phyloP scores from a whole-genome alignment of 2,329 filamentous ascomycete genomes.

The Leptographium procerum region DNA sequence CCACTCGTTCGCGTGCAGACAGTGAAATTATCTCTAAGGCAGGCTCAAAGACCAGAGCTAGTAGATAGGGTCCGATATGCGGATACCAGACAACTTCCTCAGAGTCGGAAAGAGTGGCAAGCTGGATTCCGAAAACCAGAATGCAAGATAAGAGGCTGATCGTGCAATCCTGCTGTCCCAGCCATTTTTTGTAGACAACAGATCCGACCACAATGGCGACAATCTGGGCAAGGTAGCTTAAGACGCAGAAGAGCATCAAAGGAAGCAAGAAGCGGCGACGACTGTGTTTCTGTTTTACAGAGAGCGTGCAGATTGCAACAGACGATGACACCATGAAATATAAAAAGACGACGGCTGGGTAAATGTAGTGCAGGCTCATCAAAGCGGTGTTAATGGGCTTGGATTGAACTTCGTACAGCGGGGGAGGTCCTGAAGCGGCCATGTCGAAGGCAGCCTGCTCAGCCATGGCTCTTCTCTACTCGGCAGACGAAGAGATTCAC shows the following conservation, averaged over 20 bases:
- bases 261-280: conserved; percentile 31
- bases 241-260: conserved; percentile 30
- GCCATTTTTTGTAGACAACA: conserved; percentile 24
- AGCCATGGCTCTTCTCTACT: background rate
- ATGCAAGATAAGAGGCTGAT: conserved; percentile 51
- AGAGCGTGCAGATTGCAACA: conserved; percentile 39
- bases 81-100: conserved; percentile 48
- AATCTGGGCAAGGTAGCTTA: conserved; percentile 38
- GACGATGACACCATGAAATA: conserved; percentile 44
- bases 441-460: background rate
- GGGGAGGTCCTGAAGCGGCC: background rate
- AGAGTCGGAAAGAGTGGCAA: conserved; percentile 40
- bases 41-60: conserved; percentile 46
- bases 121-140: conserved; percentile 51
- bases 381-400: conserved; percentile 21
- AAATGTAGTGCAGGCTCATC: conserved; percentile 42
- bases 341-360: conserved; percentile 42
- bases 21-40: conserved; percentile 21
- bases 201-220: conserved; percentile 26
- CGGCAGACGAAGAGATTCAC: background rate
- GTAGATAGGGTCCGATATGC: conserved; percentile 49
- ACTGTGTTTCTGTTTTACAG: conserved; percentile 23
- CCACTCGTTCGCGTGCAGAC: conserved; percentile 8
- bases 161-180: conserved; percentile 33
- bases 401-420: background rate